Base-by-base conservation (phyloP, 148 eudicot genomes). In the Nepenthes gracilis region DNA sequence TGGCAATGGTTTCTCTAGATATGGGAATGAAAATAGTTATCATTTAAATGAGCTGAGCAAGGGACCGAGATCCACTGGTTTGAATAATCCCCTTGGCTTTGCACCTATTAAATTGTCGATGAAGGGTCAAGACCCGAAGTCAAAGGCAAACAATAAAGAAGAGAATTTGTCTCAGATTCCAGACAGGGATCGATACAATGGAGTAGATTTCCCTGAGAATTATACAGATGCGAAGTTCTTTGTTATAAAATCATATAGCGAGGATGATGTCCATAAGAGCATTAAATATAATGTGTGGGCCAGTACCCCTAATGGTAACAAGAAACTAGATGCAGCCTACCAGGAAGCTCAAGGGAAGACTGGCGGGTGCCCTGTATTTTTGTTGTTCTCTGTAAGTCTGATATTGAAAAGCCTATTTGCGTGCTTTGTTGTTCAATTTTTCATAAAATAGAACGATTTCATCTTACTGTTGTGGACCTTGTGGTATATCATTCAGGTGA, bases 231-330 rank as follows among this genome's bases (percentile, higher is more conserved):
- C 71, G 12, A 72, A 65, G 60, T 79, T 79, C 52, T 79, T 71
- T 69, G 59, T 79, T 38, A 79, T 79, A 57, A 79, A 79, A 63
- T 79, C 83, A 33, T 79, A 79, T 36, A 79, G 83, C 36, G 83
- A 79, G 67, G 83, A 79, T 66, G 83, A 79, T 69, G 71, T 79
- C 38, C 83, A 79, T 54, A 79, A 79, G 54, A 79, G 83, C 64
- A 60, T 79, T 68, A 79, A 79, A 54, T 79, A 79, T 49, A 75
- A 56, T 65, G 83, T 75, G 43, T 79, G 83, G 83, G 78, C 83
- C 4, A 75, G 79, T 69, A 79, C 83, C 35, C 79, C 79, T 43
- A 79, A 69, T 57, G 79, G 83, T 12, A 78, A 78, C 65, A 74
- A 78, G 75, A 78, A 78, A 60, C 69, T 78, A 47, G 82, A 78